Evolutionary conservation across 768 basidiomycete genomes (phyloP).

Genomic region (Sistotremastrum niveocremeum): DNA sequence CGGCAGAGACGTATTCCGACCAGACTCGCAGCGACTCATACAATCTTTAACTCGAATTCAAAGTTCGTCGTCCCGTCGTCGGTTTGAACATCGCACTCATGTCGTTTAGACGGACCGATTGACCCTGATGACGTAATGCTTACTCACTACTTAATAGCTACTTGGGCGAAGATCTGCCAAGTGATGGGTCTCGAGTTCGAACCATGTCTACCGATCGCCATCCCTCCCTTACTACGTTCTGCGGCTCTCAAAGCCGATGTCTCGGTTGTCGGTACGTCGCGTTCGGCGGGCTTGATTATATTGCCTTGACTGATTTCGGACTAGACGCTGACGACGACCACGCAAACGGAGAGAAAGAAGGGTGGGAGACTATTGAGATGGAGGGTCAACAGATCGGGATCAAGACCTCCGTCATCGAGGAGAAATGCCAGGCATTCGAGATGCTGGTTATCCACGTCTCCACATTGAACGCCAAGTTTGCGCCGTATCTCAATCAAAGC

Average conservation of each 20-base stretch:
- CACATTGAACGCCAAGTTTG: conserved; percentile 50
- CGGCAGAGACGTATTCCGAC: conserved; percentile 63
- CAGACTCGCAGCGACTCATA: conserved; percentile 59
- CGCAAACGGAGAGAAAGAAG: conserved; percentile 44
- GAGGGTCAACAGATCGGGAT: conserved; percentile 69
- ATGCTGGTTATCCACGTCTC: conserved; percentile 74
- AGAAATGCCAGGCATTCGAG: conserved; percentile 80
- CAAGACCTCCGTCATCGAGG: conserved; percentile 68
- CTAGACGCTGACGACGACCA: conserved; percentile 40
- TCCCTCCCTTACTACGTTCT: conserved; percentile 61
- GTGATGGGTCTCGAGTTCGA: conserved; percentile 77
- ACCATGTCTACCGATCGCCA: conserved; percentile 73
- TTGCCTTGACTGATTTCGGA: conserved; percentile 1
- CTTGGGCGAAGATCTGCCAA: conserved; percentile 84
- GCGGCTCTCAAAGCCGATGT: conserved; percentile 76
- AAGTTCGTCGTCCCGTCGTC: conserved; percentile 29
- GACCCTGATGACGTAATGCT: conserved; percentile 64
- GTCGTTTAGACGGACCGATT: conserved; percentile 40
- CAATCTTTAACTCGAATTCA: conserved; percentile 66
- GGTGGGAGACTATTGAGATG: conserved; percentile 68
- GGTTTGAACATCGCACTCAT: background rate
- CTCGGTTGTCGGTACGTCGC: conserved; percentile 46
- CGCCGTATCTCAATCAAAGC: conserved; percentile 57
- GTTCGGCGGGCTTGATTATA: background rate
- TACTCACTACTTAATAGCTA: conserved; percentile 65